These are phyloP conservation scores for Trichoderma sp. DNA, from an alignment of 2,329 filamentous ascomycete genomes.

Conservation along the genomic window DNA sequence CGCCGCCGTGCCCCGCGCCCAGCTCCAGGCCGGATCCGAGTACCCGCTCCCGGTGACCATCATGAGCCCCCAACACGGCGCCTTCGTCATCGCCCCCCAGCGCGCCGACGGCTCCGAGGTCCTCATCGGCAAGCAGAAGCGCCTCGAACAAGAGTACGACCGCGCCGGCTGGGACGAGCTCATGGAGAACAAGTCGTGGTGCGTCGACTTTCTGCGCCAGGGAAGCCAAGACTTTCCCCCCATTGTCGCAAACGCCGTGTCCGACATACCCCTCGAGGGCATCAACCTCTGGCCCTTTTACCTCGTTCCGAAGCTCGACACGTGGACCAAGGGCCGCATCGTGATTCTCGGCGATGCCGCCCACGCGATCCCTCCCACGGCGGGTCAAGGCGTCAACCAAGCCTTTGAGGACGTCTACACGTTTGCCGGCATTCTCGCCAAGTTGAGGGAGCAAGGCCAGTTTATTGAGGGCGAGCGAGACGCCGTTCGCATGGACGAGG, in stretches of 20 bases:
- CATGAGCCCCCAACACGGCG: slow-evolving; percentile 46
- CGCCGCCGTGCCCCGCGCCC: slow-evolving; percentile 40
- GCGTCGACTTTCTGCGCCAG: slow-evolving; percentile 40
- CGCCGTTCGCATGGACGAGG: slow-evolving; percentile 29
- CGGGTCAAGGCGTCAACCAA: slow-evolving; percentile 52
- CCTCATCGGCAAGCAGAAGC: slow-evolving; percentile 51
- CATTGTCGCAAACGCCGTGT: slow-evolving; percentile 42
- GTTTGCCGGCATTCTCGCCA: slow-evolving; percentile 46
- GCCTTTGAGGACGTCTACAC: slow-evolving; percentile 55
- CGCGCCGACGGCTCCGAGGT: slow-evolving; percentile 51
- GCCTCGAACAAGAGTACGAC: slow-evolving; percentile 41
- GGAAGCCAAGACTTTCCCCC: slow-evolving; percentile 43
- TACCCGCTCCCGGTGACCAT: slow-evolving; percentile 49
- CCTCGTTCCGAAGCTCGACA: slow-evolving; percentile 49
- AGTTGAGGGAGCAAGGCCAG: slow-evolving; percentile 32
- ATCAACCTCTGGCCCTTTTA: slow-evolving; percentile 56
- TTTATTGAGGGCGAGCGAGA: background rate
- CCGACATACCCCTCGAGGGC: slow-evolving; percentile 36
- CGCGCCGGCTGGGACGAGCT: slow-evolving; percentile 48
- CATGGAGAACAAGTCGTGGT: slow-evolving; percentile 43
- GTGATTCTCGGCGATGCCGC: slow-evolving; percentile 53
- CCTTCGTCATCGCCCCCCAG: slow-evolving; percentile 56
- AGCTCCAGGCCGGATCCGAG: slow-evolving; percentile 41
- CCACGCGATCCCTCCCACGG: slow-evolving; percentile 52
- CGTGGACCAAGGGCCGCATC: slow-evolving; percentile 45